Percentiles rank a stretch among this genome's conserved stretches.
phyloP scores from a whole-genome alignment of 2,329 filamentous ascomycete genomes.

The Xylaria arbuscula region DNA sequence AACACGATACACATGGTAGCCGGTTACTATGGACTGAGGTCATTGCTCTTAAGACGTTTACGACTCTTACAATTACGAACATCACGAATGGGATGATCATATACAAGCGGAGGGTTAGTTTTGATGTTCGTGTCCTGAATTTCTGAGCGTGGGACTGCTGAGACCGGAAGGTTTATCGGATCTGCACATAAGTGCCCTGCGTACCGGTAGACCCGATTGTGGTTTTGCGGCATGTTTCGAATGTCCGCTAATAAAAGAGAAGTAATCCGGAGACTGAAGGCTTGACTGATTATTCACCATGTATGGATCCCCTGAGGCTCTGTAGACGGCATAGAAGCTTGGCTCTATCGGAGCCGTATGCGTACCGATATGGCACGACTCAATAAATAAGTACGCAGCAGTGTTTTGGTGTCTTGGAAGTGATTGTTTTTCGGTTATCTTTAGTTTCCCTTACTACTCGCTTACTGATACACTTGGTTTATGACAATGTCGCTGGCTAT shows the following conservation, averaged over 20 bases:
- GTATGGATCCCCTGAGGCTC: background rate
- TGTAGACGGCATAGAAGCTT: background rate
- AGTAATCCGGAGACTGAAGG: too few species aligned
- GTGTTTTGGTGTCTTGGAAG: too few species aligned
- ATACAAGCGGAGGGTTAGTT: background rate
- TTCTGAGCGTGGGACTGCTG: background rate
- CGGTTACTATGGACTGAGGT: conserved; percentile 8
- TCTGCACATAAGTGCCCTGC: background rate
- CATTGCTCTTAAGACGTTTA: conserved; percentile 6
- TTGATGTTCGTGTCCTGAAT: background rate
- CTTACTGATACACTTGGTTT: too few species aligned
- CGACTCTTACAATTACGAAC: conserved; percentile 15
- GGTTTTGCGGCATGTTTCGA: background rate
- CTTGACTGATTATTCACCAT: too few species aligned
- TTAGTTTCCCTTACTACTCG: too few species aligned
- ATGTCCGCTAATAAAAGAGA: background rate
- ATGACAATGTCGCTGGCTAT: too few species aligned
- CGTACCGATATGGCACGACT: too few species aligned
- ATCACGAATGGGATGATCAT: conserved; percentile 18
- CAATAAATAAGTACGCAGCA: too few species aligned
- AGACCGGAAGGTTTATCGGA: too few species aligned
- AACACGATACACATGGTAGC: background rate
- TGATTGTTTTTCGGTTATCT: too few species aligned
- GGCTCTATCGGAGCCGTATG: too few species aligned
- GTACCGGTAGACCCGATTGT: background rate